Base-by-base conservation (phyloP, 495 filamentous ascomycete genomes). In the Monascus purpureus region DNA sequence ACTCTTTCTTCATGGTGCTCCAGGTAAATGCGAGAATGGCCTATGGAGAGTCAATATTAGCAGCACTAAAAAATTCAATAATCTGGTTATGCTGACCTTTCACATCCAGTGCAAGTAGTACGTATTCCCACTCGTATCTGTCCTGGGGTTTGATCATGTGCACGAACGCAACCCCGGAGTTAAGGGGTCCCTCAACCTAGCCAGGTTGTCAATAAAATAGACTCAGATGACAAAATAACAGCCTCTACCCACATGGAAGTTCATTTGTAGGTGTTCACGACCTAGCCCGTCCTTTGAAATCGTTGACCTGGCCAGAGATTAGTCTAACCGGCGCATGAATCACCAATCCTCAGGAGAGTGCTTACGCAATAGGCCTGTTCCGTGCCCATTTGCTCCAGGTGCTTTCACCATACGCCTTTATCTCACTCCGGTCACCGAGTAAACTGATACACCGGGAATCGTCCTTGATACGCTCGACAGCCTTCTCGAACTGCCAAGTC, bases 401-500 rank as follows among this genome's bases (percentile, higher is more conserved):
- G 38, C 78, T 73, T 42, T 95, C 88, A 13, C 90, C 90, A 57
- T 76, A 82, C 3, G 86, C 84, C 27, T 63, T 69, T 29, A 95
- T 92, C 43, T 85, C 70, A 31, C 73, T 73, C 12, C 68, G 65
- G 17, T 73, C 67, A 13, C 87, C 90, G 8, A 97, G 68, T n/a
- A 94, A 47, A 35, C 73, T 70, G 17, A 70, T 63, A 45, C 80
- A 88, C 26, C 70, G 57, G 9, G 70, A 46, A 46, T 93, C 81
- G 22, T 65, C 60, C 49, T 75, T 79, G 46, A 97, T 75, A 26
- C 77, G 75, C 40, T 82, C 70, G 19, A 92, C 79, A 1, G 84
- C 82, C 26, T 77, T 76, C 54, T 92, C 93, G 61, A 92, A 97
- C 53, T 92, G 80, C 43, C 72, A 73, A 16, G 78, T 84, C 50